These are phyloP conservation scores for Xylaria arbuscula DNA, from an alignment of 2,329 filamentous ascomycete genomes.

Conservation along the genomic window DNA sequence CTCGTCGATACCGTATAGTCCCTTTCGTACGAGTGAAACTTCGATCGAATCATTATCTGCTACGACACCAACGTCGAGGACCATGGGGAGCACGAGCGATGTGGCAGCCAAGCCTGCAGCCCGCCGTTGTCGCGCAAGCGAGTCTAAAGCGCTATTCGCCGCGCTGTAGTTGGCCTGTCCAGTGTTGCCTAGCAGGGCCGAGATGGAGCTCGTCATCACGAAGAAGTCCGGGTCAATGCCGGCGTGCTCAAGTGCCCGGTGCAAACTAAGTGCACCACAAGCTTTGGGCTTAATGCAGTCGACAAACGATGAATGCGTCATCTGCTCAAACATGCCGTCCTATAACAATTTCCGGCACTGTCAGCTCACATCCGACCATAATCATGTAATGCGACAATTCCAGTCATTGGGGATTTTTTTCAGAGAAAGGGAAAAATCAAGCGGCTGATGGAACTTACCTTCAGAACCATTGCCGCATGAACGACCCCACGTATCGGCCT, in stretches of 20 bases:
- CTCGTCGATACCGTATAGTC: constrained; percentile 50
- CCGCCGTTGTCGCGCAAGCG: constrained; percentile 37
- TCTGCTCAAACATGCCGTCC: constrained; percentile 41
- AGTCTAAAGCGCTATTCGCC: constrained; percentile 41
- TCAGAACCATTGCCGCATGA: constrained; percentile 45
- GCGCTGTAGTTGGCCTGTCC: constrained; percentile 44
- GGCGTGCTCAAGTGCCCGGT: constrained; percentile 26
- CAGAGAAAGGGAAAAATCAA: neutral
- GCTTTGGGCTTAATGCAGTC: constrained; percentile 37
- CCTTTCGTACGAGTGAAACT: constrained; percentile 42
- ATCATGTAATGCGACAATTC: neutral
- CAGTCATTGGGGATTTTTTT: neutral
- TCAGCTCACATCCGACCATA: constrained; percentile 20
- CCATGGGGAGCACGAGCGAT: constrained; percentile 43
- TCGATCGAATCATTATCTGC: constrained; percentile 42
- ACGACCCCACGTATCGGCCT: constrained; percentile 43
- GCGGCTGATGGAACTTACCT: constrained; percentile 14
- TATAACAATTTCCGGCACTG: neutral
- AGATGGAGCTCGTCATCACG: constrained; percentile 45
- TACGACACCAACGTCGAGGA: constrained; percentile 43
- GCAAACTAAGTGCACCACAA: constrained; percentile 32
- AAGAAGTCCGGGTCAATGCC: constrained; percentile 41
- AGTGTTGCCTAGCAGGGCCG: constrained; percentile 37
- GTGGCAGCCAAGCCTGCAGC: constrained; percentile 29
- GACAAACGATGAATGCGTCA: constrained; percentile 24